These are phyloP conservation scores for Gymnopilus dilepis DNA, from an alignment of 768 basidiomycete genomes.

Conservation along the genomic window DNA sequence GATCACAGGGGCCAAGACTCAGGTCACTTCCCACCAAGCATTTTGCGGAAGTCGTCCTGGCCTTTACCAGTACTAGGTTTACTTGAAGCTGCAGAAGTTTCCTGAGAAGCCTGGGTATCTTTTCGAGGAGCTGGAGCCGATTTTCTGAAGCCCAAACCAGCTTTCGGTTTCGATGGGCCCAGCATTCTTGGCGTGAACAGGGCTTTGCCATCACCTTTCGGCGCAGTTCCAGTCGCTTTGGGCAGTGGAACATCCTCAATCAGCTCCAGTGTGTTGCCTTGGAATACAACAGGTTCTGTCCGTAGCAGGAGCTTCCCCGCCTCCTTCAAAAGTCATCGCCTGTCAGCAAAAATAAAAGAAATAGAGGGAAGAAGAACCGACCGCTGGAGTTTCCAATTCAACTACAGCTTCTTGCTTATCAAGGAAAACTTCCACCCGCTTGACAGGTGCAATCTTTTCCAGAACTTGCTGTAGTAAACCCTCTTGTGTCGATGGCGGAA, in stretches of 20 bases:
- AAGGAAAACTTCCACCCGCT: slow-evolving; percentile 76
- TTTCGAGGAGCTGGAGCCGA: slow-evolving; percentile 31
- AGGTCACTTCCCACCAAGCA: slow-evolving; percentile 50
- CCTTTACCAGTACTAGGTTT: slow-evolving; percentile 50
- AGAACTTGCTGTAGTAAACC: slow-evolving; percentile 89
- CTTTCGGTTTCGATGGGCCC: slow-evolving; percentile 68
- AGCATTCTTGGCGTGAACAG: slow-evolving; percentile 70
- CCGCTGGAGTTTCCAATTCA: slow-evolving; percentile 69
- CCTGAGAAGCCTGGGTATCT: slow-evolving; percentile 21
- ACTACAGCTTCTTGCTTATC: slow-evolving; percentile 65
- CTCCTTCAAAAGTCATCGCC: slow-evolving; percentile 57
- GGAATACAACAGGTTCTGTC: slow-evolving; percentile 73
- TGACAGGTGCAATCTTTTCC: slow-evolving; percentile 75
- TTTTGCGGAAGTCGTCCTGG: slow-evolving; percentile 88
- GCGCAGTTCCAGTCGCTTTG: slow-evolving; percentile 37
- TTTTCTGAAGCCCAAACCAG: slow-evolving; percentile 68
- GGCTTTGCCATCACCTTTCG: slow-evolving; percentile 41
- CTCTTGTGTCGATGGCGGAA: slow-evolving; percentile 84
- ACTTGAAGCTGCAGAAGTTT: slow-evolving; percentile 25
- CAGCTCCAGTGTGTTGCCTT: slow-evolving; percentile 63
- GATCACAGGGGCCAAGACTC: not conserved
- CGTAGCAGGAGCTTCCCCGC: slow-evolving; percentile 79
- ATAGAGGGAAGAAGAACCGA: slow-evolving; percentile 37
- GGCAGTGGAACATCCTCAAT: slow-evolving; percentile 50
- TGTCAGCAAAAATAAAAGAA: not conserved